Base-by-base conservation (phyloP, 208 protist species). In the Wallacemonas collosoma region DNA sequence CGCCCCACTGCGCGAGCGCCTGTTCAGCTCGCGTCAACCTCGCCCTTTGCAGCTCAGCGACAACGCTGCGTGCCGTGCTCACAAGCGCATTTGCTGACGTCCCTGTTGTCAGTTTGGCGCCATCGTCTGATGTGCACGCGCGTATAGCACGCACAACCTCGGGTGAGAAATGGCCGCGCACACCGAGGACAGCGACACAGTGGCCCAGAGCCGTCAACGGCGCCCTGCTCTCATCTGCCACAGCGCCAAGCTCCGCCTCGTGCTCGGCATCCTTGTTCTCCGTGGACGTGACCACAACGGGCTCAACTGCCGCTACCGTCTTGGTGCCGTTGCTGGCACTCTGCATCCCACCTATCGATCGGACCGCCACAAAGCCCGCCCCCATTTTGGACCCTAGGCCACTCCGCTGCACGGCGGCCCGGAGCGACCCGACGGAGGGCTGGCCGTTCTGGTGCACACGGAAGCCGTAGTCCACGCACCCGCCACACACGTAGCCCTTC, bases 401-500 rank as follows among this genome's bases (percentile, higher is more conserved):
- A 5, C 51, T 75, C 6, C 40, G 14, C 53, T 82, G 76, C 2
- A 73, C 72, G 4, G 89, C 89, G 1, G 77, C 78, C 2, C 82
- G 77, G 54, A 92, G 64, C n/a, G 51, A 58, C 50, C 73, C 57
- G 50, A 87, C 1, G 44, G 76, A 68, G 12, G 75, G 17, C 45
- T 73, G 44, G 36, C 77, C 63, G 51, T 6, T 51, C 41, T 65
- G 60, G 60, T 65, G 60, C 36, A 48, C 60, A 5, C 45, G 47
- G 68, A 87, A 93, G n/a, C 45, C 43, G 72, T 94, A 96, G 72
- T 94, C 89, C n/a, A 62, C 64, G 40, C 91, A 96, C 14, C 35
- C 67, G 0, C 89, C 89, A 17, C 2, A 60, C 39, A 88, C 68
- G 68, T 85, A 86, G 40, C 76, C 68, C 41, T 71, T 78, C 43